Evolutionary conservation across 2,329 filamentous ascomycete species (phyloP).

Genomic region (Meredithiella fracta): DNA sequence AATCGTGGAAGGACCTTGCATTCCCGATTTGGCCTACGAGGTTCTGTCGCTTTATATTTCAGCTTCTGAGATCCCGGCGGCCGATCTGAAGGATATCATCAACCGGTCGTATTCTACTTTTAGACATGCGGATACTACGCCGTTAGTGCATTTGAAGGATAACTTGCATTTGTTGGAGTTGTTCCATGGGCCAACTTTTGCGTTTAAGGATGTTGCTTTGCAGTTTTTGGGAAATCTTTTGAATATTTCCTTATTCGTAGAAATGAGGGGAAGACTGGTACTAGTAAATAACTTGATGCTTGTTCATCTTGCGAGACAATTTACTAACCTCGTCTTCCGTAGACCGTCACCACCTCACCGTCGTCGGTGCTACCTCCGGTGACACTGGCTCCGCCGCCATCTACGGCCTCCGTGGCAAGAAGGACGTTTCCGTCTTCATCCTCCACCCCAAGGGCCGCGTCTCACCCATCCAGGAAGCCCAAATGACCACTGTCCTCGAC

Average conservation of each 20-base stretch:
- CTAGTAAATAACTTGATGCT: conserved; percentile 23
- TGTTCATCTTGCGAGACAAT: background rate
- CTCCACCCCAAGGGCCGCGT: conserved; percentile 83
- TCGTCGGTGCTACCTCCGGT: conserved; percentile 73
- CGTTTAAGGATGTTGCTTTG: conserved; percentile 77
- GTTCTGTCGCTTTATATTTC: conserved; percentile 84
- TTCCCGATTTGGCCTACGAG: conserved; percentile 71
- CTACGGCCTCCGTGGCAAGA: conserved; percentile 85
- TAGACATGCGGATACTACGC: conserved; percentile 60
- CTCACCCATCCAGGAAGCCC: conserved; percentile 80
- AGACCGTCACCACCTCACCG: conserved; percentile 65
- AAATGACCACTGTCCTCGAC: conserved; percentile 92
- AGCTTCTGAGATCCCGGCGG: conserved; percentile 58
- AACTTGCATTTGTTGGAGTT: conserved; percentile 80
- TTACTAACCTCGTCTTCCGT: conserved; percentile 16
- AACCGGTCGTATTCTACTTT: conserved; percentile 79
- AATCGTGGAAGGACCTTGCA: conserved; percentile 60
- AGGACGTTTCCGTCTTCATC: conserved; percentile 93
- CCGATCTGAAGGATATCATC: conserved; percentile 71
- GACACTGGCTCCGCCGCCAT: conserved; percentile 92
- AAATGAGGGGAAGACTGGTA: conserved; percentile 51
- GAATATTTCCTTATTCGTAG: conserved; percentile 68
- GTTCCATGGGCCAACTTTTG: conserved; percentile 89
- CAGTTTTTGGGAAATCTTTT: conserved; percentile 96
- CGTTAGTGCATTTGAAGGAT: conserved; percentile 58